Base-by-base conservation (phyloP, 2,329 filamentous ascomycete species). In the Fusarium tupiense region DNA sequence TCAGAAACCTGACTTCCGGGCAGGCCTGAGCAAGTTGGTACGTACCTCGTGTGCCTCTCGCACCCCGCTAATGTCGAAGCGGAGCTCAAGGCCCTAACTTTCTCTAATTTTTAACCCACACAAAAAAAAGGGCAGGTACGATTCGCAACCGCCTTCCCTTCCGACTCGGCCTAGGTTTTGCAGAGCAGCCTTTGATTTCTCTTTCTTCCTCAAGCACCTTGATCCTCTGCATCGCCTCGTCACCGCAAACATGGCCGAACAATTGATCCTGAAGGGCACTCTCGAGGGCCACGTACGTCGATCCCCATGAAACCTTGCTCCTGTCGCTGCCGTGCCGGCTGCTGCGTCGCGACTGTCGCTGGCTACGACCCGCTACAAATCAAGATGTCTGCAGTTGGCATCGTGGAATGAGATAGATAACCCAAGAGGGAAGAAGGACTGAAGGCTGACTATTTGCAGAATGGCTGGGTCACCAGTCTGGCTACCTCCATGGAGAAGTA, bases 401-500 rank as follows among this genome's bases (percentile, higher is more conserved):
- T 64, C 69, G 50, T 63, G 41, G 56, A 67, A 60, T 57, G 62
- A 61, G 50, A 69, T 47, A 61, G 49, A 70, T 50, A 6, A 35
- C 20, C 58, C 52, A 50, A 50, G 40, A 58, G 57, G 64, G 56
- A 67, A 47, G 24, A 67, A 64, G 57, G 60, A 67, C 74, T 69
- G 63, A 67, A 70, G 77, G 74, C 78, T 81, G 76, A 81, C 77
- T 69, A 49, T 62, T 69, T 58, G 77, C 81, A 91, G 89, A 96
- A 93, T 91, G 96, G 96, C 91, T 98, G 96, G 96, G 96, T 98
- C 89, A 98, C 96, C 88, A 95, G 91, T 89, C 91, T 98, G 88
- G 96, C 96, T 82, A 98, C 96, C 86, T 98, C 96, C 82, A 93
- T 98, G 89, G 96, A 98, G 93, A 98, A 98, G 94, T 97, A 92